These are phyloP conservation scores for Chalciporus piperatus DNA, from an alignment of 768 basidiomycete species.

Conservation along the genomic window DNA sequence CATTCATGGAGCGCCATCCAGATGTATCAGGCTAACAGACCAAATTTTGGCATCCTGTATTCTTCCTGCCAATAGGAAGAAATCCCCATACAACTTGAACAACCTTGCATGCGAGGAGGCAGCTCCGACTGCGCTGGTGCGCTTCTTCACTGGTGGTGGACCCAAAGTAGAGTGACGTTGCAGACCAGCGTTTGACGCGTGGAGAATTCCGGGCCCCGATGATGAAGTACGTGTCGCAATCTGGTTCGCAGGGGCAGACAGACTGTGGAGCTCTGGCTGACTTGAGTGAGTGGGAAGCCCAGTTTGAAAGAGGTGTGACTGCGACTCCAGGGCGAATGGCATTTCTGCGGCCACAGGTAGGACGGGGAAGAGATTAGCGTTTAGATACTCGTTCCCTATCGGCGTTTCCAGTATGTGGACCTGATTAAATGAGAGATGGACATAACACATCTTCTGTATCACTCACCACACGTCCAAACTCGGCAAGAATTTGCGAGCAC, in stretches of 20 bases:
- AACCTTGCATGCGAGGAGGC: constrained; percentile 82
- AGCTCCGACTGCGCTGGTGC: constrained; percentile 59
- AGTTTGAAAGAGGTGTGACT: constrained; percentile 40
- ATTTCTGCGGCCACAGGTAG: constrained; percentile 61
- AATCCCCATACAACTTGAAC: constrained; percentile 84
- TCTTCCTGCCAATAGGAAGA: constrained; percentile 86
- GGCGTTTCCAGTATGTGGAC: constrained; percentile 78
- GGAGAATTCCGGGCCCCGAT: constrained; percentile 32
- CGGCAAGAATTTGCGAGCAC: constrained; percentile 81
- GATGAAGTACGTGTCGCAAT: constrained; percentile 57
- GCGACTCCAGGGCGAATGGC: constrained; percentile 52
- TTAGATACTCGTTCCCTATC: constrained; percentile 82
- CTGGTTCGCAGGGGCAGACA: constrained; percentile 26
- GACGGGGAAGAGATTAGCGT: constrained; percentile 60
- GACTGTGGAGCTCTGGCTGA: constrained; percentile 49
- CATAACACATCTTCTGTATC: background rate
- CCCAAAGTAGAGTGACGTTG: constrained; percentile 54
- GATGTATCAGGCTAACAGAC: constrained; percentile 40
- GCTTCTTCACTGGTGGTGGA: constrained; percentile 49
- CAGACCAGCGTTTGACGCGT: constrained; percentile 16
- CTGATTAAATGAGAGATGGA: constrained; percentile 39
- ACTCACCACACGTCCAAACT: constrained; percentile 81
- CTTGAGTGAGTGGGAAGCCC: constrained; percentile 50
- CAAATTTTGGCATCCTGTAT: constrained; percentile 78
- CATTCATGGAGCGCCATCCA: constrained; percentile 10